Evolutionary conservation across 768 basidiomycete genomes (phyloP), one percentile per base, ranked within the genome.

Genomic region (Leccinum longicurvipes): DNA sequence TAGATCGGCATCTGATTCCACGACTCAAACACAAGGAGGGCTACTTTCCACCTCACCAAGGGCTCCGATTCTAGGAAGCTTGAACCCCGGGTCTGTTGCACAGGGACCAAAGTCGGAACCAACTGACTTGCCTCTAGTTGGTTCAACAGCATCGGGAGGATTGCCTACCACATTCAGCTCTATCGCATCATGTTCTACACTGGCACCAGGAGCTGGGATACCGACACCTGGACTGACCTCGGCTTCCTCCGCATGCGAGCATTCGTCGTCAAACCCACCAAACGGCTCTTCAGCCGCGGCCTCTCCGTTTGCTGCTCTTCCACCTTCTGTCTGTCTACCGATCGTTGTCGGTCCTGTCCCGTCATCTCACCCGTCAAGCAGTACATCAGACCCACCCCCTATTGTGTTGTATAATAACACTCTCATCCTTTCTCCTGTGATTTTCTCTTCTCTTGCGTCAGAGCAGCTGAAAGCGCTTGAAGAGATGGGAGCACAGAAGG

Each of bases 371-470:
- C 78, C 86, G 14, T 58, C 80, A 68, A 56, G 71, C 4, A 55
- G 65, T 15, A 55, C 71, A n/a, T 76, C 81, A 54, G 79, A 83
- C 51, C 78, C 67, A 57, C 54, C 70, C 23, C 85, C 85, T 29
- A 92, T 97, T 76, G 83, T 91, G 23, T 74, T 95, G 12, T 91
- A 95, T 59, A 86, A 93, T 60, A 86, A 91, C 51, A 87, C 82
- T 28, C 80, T 97, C 21, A 83, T 93, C 54, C 82, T 97, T 34
- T 89, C 91, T 63, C 94, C 94, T 2, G 79, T 80, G 21, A 87
- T 96, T 31, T 97, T 97, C 66, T 81, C 86, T 9, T 85, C 85
- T 53, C 79, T 96, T 12, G 83, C 87, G 4, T 75, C 79, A 44
- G 85, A 87, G 58, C 87, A 87, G 69, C 73, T 96, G 44, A 80